Percentiles rank a stretch among this genome's conserved stretches.
Evolutionary conservation across 257 asterid genomes (phyloP).

Genomic region (Solanum ahanhuiri): DNA sequence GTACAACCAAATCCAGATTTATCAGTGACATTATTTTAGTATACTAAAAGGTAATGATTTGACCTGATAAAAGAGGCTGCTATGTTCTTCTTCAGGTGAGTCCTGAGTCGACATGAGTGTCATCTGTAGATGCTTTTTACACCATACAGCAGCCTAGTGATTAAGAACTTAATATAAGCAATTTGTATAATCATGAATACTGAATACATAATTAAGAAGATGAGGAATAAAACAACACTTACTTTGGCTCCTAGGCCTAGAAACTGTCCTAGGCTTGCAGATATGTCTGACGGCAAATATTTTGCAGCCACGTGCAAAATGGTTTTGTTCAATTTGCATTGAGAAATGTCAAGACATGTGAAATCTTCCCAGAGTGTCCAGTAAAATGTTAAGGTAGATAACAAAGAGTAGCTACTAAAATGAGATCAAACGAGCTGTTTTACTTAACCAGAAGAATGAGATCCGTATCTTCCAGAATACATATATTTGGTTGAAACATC

Average conservation of each 20-base stretch:
- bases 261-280: conserved; percentile 54
- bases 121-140: conserved; percentile 91
- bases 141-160: conserved; percentile 67
- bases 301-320: conserved; percentile 65
- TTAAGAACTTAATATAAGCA: neutral
- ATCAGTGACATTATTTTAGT: neutral
- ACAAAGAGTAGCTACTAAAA: neutral
- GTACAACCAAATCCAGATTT: neutral
- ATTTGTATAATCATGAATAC: neutral
- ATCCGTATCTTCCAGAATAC: neutral
- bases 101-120: conserved; percentile 83
- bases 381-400: conserved; percentile 34
- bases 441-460: neutral
- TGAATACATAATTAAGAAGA: neutral
- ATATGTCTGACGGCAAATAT: conserved; percentile 45
- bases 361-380: conserved; percentile 84
- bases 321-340: conserved; percentile 70
- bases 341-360: conserved; percentile 88
- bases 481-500: neutral
- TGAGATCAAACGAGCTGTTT: neutral
- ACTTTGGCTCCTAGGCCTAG: conserved; percentile 64
- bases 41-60: neutral
- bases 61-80: conserved; percentile 76
- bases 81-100: conserved; percentile 90
- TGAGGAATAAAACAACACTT: neutral